Conservation (phyloP, 345 rosid genomes). For the Eucalyptus melliodora region DNA sequence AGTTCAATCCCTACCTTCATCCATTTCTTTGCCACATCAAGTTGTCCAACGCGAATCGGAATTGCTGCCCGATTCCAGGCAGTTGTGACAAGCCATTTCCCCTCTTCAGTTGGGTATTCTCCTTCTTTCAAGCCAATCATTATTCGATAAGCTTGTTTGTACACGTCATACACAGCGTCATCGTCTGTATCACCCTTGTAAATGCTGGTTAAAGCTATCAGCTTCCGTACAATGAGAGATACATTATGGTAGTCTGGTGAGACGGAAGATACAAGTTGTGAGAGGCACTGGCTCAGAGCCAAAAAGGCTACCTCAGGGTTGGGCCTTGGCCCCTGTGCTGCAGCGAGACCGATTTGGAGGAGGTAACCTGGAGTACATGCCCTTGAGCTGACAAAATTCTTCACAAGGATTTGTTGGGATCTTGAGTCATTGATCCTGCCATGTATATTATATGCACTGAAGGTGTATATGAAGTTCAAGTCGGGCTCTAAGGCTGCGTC, state of each 20-base stretch:
- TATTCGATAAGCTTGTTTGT: conserved; percentile 77
- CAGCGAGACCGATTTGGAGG: conserved; percentile 66
- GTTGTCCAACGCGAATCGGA: conserved; percentile 56
- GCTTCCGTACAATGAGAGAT: conserved; percentile 58
- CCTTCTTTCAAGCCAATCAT: conserved; percentile 88
- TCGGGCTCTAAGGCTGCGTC: conserved; percentile 32
- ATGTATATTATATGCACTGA: conserved; percentile 51
- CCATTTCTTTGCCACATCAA: conserved; percentile 71
- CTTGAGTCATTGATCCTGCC: conserved; percentile 47
- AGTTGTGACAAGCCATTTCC: conserved; percentile 92
- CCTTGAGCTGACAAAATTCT: conserved; percentile 59
- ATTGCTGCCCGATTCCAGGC: conserved; percentile 91
- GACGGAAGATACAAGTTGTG: conserved; percentile 50
- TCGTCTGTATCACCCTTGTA: conserved; percentile 66
- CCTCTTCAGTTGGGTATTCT: conserved; percentile 81
- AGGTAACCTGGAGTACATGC: conserved; percentile 55
- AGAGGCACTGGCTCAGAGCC: conserved; percentile 67
- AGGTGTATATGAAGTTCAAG: conserved; percentile 56
- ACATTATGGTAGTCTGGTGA: conserved; percentile 54
- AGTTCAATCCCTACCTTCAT: conserved; percentile 58
- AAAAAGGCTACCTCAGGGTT: conserved; percentile 65
- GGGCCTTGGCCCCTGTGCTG: conserved; percentile 51
- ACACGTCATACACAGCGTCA: conserved; percentile 41
- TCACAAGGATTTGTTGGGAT: conserved; percentile 44
- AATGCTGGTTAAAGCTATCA: conserved; percentile 45